Conservation (phyloP, 148 eudicot genomes). For the Amaranthus cruentus region DNA sequence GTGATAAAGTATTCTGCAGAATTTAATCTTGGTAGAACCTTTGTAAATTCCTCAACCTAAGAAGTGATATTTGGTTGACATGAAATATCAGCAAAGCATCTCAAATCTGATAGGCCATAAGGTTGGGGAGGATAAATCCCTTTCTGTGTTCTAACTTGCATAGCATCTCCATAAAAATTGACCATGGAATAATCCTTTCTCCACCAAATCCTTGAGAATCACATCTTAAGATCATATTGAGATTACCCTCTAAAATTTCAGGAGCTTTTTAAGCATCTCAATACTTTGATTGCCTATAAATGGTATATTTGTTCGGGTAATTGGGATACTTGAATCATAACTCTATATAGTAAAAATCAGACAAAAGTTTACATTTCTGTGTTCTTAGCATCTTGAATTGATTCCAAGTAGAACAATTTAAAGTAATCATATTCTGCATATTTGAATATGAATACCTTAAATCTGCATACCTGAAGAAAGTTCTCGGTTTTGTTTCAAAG, state of each 20-base stretch:
- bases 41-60: constrained; percentile 8
- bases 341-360: background rate
- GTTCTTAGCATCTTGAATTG: constrained; percentile 5
- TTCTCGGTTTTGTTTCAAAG: too few relatives aligned
- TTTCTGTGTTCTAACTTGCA: background rate
- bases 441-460: constrained; percentile 10
- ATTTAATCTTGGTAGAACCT: constrained; percentile 4
- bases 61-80: constrained; percentile 6
- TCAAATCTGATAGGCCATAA: constrained; percentile 7
- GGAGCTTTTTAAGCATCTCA: constrained; percentile 8
- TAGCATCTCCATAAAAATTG: constrained; percentile 4
- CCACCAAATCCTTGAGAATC: constrained; percentile 23
- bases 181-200: constrained; percentile 10
- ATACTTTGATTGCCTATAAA: constrained; percentile 2
- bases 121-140: background rate
- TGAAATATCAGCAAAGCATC: constrained; percentile 12
- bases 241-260: constrained; percentile 3
- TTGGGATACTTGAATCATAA: constrained; percentile 15
- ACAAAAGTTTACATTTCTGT: constrained; percentile 4
- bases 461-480: background rate
- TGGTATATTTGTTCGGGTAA: background rate
- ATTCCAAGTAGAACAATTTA: constrained; percentile 14
- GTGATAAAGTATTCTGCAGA: background rate
- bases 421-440: background rate
- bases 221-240: constrained; percentile 9